phyloP scores from a whole-genome alignment of 495 filamentous ascomycete genomes.

The Hypomontagnella monticulosa region DNA sequence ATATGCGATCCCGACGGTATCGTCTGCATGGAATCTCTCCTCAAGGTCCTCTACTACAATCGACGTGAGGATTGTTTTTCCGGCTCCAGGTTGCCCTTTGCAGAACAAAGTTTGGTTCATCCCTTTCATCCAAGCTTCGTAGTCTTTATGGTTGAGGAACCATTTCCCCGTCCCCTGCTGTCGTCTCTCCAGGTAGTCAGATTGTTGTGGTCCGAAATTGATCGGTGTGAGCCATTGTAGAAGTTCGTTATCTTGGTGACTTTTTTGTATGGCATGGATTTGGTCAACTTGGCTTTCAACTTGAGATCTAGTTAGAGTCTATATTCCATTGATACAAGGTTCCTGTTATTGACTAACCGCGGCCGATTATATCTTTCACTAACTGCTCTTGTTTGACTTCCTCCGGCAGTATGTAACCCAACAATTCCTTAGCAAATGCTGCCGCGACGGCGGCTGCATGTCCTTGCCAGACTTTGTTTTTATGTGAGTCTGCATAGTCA shows the following conservation, averaged over 20 bases:
- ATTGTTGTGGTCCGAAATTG: neutral
- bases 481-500: conserved; percentile 54
- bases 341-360: too few relatives aligned
- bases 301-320: too few relatives aligned
- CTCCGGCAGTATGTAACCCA: too few relatives aligned
- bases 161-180: neutral
- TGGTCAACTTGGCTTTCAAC: too few relatives aligned
- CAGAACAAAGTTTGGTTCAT: neutral
- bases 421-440: conserved; percentile 29
- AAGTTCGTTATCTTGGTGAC: neutral
- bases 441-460: conserved; percentile 38
- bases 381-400: too few relatives aligned
- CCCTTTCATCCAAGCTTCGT: neutral
- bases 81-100: neutral
- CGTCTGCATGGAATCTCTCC: neutral
- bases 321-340: too few relatives aligned
- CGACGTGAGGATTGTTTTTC: neutral
- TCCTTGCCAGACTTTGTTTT: conserved; percentile 44
- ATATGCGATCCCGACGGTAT: neutral
- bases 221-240: conserved; percentile 7
- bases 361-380: too few relatives aligned
- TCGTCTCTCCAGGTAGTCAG: neutral
- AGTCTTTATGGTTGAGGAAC: neutral
- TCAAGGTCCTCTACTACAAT: neutral
- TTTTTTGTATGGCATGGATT: too few relatives aligned